phyloP scores from a whole-genome alignment of 2,329 filamentous ascomycete genomes.

The Ceratocystis alfenasii region DNA sequence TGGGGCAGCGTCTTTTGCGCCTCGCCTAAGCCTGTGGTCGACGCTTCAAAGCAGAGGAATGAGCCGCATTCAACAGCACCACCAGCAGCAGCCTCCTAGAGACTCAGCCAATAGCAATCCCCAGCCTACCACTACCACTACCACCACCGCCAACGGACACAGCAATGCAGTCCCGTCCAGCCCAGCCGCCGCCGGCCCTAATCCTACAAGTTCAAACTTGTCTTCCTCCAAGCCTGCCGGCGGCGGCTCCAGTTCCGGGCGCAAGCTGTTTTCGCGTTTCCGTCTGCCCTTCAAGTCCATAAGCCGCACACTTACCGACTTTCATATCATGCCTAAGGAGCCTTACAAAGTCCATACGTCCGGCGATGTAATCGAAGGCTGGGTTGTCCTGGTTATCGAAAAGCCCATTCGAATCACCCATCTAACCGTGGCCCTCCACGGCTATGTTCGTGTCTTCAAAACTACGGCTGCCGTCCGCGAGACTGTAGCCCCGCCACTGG shows the following conservation, averaged over 20 bases:
- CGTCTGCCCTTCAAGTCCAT: slow-evolving; percentile 39
- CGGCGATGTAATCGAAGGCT: slow-evolving; percentile 61
- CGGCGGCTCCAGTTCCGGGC: neutral
- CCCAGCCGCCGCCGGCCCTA: neutral
- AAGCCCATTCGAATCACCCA: slow-evolving; percentile 70
- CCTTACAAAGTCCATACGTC: slow-evolving; percentile 65
- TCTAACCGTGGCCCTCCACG: slow-evolving; percentile 64
- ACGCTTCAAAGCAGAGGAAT: slow-evolving; percentile 18
- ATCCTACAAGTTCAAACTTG: neutral
- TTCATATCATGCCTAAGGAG: slow-evolving; percentile 64
- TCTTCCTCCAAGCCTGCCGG: neutral
- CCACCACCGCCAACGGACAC: slow-evolving; percentile 4
- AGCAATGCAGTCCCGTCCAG: slow-evolving; percentile 10
- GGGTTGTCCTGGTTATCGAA: slow-evolving; percentile 58
- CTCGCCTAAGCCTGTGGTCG: slow-evolving; percentile 21
- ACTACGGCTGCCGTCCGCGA: slow-evolving; percentile 47
- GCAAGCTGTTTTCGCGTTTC: slow-evolving; percentile 40
- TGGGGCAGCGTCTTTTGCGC: slow-evolving; percentile 22
- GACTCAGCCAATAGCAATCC: slow-evolving; percentile 13
- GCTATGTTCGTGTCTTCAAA: slow-evolving; percentile 69
- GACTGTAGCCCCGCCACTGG: slow-evolving; percentile 25
- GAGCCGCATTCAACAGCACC: slow-evolving; percentile 18
- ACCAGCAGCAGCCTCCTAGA: slow-evolving; percentile 19
- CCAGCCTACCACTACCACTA: neutral
- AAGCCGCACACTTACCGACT: slow-evolving; percentile 59